Conservation (phyloP, 441 rosid genomes). For the Kokia cookei region DNA sequence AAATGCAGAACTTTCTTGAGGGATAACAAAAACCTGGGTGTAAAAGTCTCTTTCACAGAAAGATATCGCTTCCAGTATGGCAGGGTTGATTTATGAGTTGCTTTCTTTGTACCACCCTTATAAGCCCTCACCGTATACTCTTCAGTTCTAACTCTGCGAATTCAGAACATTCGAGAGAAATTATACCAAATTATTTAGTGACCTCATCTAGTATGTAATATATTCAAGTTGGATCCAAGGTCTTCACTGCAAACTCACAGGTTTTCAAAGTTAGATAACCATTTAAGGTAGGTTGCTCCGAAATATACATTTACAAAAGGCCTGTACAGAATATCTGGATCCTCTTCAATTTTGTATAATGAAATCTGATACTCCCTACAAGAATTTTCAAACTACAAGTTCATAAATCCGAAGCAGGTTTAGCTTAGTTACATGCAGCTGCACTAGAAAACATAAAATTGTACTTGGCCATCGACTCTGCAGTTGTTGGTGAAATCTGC, state of each 20-base stretch:
- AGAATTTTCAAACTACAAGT: slow-evolving; percentile 19
- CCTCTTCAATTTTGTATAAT: slow-evolving; percentile 43
- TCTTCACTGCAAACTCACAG: slow-evolving; percentile 35
- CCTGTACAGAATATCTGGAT: slow-evolving; percentile 63
- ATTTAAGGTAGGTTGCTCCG: slow-evolving; percentile 86
- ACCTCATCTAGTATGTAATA: neutral
- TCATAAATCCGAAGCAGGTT: neutral
- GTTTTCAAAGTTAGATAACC: slow-evolving; percentile 68
- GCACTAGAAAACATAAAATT: neutral
- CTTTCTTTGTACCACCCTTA: slow-evolving; percentile 72
- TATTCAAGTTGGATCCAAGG: neutral
- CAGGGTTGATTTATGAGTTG: slow-evolving; percentile 78
- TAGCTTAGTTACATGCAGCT: neutral
- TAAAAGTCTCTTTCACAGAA: slow-evolving; percentile 74
- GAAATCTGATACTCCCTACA: slow-evolving; percentile 66
- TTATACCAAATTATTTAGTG: neutral
- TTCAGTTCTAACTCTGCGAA: slow-evolving; percentile 76
- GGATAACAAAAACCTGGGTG: slow-evolving; percentile 48
- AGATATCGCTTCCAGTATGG: slow-evolving; percentile 81
- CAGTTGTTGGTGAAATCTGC: slow-evolving; percentile 66
- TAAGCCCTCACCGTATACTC: slow-evolving; percentile 87
- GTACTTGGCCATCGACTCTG: slow-evolving; percentile 69
- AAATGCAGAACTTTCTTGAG: neutral
- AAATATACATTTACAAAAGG: slow-evolving; percentile 81
- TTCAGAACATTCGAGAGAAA: neutral